Evolutionary conservation across 768 basidiomycete genomes (phyloP).

Genomic region (Paxillus involutus): DNA sequence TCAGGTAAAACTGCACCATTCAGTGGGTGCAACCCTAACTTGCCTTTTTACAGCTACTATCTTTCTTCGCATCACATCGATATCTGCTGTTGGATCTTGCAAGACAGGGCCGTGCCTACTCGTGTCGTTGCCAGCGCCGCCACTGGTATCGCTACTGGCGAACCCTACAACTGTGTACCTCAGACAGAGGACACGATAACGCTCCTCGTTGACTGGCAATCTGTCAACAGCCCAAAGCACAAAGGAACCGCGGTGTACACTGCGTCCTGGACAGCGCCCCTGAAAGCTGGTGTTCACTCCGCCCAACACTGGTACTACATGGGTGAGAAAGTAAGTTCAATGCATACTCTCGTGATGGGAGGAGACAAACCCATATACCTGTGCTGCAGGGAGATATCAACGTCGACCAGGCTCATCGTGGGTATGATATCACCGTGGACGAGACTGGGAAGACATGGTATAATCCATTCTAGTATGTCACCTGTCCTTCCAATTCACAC

Average conservation of each 20-base stretch:
- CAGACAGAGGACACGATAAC: constrained; percentile 95
- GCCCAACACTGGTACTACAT: constrained; percentile 96
- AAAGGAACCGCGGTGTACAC: constrained; percentile 90
- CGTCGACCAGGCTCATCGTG: constrained; percentile 92
- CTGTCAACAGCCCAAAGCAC: constrained; percentile 69
- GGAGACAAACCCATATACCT: not conserved
- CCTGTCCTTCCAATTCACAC: not conserved
- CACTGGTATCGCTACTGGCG: constrained; percentile 86
- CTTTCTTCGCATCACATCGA: constrained; percentile 95
- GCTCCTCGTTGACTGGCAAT: constrained; percentile 92
- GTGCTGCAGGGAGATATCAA: constrained; percentile 76
- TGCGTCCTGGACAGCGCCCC: constrained; percentile 91
- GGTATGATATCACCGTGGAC: constrained; percentile 87
- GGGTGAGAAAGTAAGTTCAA: constrained; percentile 71
- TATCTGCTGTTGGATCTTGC: constrained; percentile 83
- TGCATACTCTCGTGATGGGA: not conserved
- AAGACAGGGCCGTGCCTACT: constrained; percentile 72
- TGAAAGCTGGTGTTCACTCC: constrained; percentile 86
- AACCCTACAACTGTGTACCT: constrained; percentile 83
- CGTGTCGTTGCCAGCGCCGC: constrained; percentile 90
- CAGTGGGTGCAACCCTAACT: not conserved
- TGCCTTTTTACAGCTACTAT: constrained; percentile 64
- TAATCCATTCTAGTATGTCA: constrained; percentile 86
- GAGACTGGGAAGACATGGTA: constrained; percentile 82
- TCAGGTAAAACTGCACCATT: constrained; percentile 50